Evolutionary conservation across 805 yeast genomes (phyloP), one percentile per base, ranked within the genome.

Genomic region (Teunomyces cretensis): DNA sequence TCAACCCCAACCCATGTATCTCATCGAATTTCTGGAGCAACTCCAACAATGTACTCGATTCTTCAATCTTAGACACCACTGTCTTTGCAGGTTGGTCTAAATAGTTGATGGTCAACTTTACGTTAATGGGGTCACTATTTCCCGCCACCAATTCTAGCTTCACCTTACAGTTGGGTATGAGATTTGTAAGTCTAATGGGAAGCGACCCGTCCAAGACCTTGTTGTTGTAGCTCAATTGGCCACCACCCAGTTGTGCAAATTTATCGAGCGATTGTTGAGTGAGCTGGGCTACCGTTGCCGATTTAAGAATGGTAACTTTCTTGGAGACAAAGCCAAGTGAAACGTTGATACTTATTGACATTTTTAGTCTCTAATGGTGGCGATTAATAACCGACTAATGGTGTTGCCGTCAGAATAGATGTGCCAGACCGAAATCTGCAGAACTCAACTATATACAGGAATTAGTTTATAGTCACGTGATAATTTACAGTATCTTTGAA

Each of bases 131-230:
- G 9, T 5, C 28, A 12, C 7, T n/a, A 6, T 12, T 35, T 19
- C 28, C 27, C 4, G 52, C 40, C 6, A 33, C 44, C 11, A 55
- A 39, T 41, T 46, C 47, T 14, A 71, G 51, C 13, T 43, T 47
- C 22, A 72, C 47, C 45, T 64, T 70, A 30, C 70, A 55, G 44
- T 70, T 71, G 46, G 64, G 70, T 16, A 59, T 47, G 17, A 72
- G 51, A 24, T 53, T 60, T 12, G 70, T 59, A 33, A 65, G 58
- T 38, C 72, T 50, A 7, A 72, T 40, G 1, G 74, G 68, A 19
- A 65, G 54, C 13, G 66, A 47, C 3, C 53, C 45, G 44, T 72
- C 75, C 15, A 71, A 48, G 9, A 41, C 53, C 44, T 66, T 67
- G 44, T 59, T 57, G 37, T 65, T 60, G 48, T 60, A 49, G n/a